Conservation (phyloP, 441 rosid genomes). For the Flueggea neowawraea region DNA sequence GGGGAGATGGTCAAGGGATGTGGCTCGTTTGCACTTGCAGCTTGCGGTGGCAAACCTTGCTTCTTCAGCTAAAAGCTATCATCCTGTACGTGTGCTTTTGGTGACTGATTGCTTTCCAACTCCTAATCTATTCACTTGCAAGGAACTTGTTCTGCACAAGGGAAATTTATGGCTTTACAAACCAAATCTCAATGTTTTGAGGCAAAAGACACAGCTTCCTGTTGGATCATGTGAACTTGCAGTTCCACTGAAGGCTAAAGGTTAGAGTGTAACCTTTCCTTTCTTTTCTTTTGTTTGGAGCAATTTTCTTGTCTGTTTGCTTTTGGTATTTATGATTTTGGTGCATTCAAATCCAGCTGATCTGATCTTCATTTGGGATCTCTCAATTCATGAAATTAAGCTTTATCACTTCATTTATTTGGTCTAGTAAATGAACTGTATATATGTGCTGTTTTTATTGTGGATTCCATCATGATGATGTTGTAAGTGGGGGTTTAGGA, state of each 20-base stretch:
- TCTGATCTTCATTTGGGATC: no score
- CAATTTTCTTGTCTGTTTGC: neutral
- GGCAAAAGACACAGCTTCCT: slow-evolving; percentile 67
- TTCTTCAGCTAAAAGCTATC: slow-evolving; percentile 67
- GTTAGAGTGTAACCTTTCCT: slow-evolving; percentile 22
- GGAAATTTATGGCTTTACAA: slow-evolving; percentile 78
- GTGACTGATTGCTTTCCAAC: slow-evolving; percentile 66
- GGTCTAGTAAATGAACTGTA: no score
- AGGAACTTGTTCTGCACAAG: slow-evolving; percentile 50
- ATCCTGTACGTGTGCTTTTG: slow-evolving; percentile 61
- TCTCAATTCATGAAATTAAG: no score
- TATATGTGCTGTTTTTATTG: no score
- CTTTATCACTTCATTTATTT: no score
- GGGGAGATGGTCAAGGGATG: slow-evolving; percentile 79
- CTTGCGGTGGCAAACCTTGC: slow-evolving; percentile 79
- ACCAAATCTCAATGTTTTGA: slow-evolving; percentile 50
- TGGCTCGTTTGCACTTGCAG: slow-evolving; percentile 80
- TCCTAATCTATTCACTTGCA: slow-evolving; percentile 77
- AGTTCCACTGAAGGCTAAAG: slow-evolving; percentile 79
- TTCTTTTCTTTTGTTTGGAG: no score
- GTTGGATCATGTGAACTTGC: slow-evolving; percentile 85
- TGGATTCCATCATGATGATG: no score
- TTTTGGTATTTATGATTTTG: neutral
- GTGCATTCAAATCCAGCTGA: neutral
- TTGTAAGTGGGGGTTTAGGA: no score